Evolutionary conservation across 1,139 yeast species (phyloP), one percentile per base, ranked within the genome.

Genomic region (Yamadazyma atlantica): DNA sequence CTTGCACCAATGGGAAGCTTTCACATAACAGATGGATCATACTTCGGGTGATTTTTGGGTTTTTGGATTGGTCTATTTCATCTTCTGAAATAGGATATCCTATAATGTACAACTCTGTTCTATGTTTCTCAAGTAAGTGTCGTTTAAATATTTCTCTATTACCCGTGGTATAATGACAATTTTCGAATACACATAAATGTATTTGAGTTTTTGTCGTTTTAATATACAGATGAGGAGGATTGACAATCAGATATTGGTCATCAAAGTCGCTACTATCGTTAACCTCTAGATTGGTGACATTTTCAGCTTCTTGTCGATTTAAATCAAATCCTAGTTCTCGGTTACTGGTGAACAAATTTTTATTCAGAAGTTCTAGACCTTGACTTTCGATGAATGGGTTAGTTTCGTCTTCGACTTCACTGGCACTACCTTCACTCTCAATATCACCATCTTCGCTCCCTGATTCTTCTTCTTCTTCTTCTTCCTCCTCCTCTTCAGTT

Each of bases 121-220:
- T 24, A 40, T 69, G 75, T 9, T 34, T 36, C 2, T 51, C 51
- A 4, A 66, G 42, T 9, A 69, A 48, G 43, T 69, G 75, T 3
- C 46, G 47, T 33, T 58, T 54, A 44, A 64, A 68, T 19, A 63
- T 39, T 7, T 42, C 35, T 28, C 53, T 58, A 38, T 64, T 64
- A 0, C 67, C 69, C 0, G 72, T 60, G 24, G 64, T 57, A 34
- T 60, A 64, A 11, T 46, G 36, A 42, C 74, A 68, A 4, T 42
- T 33, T 5, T 45, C 42, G 38, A 68, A 62, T 3, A 66, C 66
- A 46, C 74, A 68, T 18, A 45, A 33, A 35, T 48, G 60, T 3
- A 64, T 38, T 18, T 35, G 25, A 15, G 31, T 18, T 11, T 38
- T 29, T 8, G 27, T 7, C 3, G 42, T 16, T 25, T 34, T 33